Evolutionary conservation across 495 filamentous ascomycete species (phyloP).

Genomic region (Penicillium canescens): DNA sequence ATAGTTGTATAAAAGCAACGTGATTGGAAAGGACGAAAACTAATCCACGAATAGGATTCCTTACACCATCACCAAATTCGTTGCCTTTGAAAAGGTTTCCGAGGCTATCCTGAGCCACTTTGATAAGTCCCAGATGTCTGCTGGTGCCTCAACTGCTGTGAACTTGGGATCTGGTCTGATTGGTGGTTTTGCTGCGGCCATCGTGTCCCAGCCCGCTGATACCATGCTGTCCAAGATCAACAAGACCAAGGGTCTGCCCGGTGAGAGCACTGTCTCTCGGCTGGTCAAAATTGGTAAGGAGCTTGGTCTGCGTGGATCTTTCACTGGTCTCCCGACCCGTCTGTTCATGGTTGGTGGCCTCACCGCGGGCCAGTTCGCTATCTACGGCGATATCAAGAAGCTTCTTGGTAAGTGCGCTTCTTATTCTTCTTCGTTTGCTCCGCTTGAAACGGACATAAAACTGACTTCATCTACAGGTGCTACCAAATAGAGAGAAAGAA

Average conservation of each 20-base stretch:
- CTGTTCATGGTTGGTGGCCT: constrained; percentile 61
- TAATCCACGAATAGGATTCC: constrained; percentile 65
- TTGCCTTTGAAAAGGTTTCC: constrained; percentile 95
- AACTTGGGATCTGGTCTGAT: constrained; percentile 95
- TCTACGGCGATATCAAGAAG: constrained; percentile 71
- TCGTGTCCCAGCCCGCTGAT: constrained; percentile 96
- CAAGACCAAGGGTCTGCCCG: constrained; percentile 95
- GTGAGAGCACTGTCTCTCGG: constrained; percentile 87
- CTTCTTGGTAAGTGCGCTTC: no score
- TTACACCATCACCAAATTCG: constrained; percentile 99
- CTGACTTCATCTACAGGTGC: no score
- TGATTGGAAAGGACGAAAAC: constrained; percentile 7
- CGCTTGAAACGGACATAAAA: no score
- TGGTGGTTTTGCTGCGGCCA: constrained; percentile 93
- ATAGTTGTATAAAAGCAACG: no score
- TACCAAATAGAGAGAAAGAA: no score
- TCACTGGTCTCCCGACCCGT: constrained; percentile 83
- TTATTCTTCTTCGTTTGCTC: no score
- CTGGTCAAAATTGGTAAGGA: constrained; percentile 95
- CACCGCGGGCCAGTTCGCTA: constrained; percentile 93
- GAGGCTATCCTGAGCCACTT: constrained; percentile 70
- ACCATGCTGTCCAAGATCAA: constrained; percentile 99
- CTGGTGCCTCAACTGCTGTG: constrained; percentile 75
- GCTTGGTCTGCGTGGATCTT: constrained; percentile 85
- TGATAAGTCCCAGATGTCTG: constrained; percentile 75